These are phyloP conservation scores for Geosmithia morbida DNA, from an alignment of 2,329 filamentous ascomycete species.

Conservation along the genomic window DNA sequence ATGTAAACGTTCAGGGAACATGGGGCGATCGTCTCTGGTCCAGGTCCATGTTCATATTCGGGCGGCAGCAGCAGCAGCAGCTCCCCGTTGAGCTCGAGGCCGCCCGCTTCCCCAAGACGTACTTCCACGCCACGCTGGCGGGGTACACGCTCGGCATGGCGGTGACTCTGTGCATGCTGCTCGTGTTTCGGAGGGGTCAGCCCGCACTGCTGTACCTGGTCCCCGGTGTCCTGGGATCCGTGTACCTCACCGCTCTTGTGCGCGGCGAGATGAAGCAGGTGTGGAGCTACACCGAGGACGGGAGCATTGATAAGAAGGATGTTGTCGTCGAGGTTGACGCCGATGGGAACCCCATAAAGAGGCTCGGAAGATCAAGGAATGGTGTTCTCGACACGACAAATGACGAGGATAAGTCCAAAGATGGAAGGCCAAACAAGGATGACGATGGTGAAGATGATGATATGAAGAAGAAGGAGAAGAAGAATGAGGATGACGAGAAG, in stretches of 20 bases:
- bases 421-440: too few relatives aligned
- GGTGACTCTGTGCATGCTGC: conserved; percentile 60
- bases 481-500: conserved; percentile 6
- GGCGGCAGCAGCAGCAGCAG: conserved; percentile 6
- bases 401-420: conserved; percentile 5
- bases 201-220: conserved; percentile 88
- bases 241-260: conserved; percentile 60
- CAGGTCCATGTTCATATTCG: too few relatives aligned
- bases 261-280: conserved; percentile 61
- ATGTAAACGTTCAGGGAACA: conserved; percentile 47
- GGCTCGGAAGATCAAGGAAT: conserved; percentile 20
- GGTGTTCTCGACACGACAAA: conserved; percentile 20
- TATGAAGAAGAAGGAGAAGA: background rate
- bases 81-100: conserved; percentile 19
- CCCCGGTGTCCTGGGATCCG: conserved; percentile 59
- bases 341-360: conserved; percentile 28
- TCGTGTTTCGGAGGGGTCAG: conserved; percentile 68
- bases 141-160: conserved; percentile 74
- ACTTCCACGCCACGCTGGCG: conserved; percentile 63
- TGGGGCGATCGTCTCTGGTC: conserved; percentile 86
- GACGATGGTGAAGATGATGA: conserved; percentile 6
- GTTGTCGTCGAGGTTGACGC: conserved; percentile 39
- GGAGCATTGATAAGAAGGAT: conserved; percentile 37
- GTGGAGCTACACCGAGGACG: conserved; percentile 72
- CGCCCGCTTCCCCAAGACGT: conserved; percentile 60